Conservation (phyloP, 2,329 filamentous ascomycete genomes). For the Curvularia lunata region DNA sequence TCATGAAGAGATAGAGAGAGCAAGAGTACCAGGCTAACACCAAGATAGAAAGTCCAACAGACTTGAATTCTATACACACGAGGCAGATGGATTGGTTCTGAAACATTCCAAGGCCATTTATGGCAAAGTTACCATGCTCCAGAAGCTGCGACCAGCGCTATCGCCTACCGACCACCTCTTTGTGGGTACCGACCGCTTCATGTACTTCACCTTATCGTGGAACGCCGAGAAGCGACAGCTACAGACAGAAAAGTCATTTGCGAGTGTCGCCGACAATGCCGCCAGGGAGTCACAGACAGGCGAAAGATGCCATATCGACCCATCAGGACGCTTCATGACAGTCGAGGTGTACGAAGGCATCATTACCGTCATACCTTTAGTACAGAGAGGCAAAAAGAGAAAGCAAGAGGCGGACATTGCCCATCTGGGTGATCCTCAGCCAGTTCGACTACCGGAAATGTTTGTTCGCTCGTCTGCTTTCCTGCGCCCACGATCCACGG, state of each 20-base stretch:
- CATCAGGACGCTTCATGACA: constrained; percentile 71
- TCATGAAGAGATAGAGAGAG: not conserved
- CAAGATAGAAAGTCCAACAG: constrained; percentile 74
- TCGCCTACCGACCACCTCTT: constrained; percentile 84
- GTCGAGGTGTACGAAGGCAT: constrained; percentile 73
- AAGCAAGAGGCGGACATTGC: constrained; percentile 58
- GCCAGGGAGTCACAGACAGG: constrained; percentile 79
- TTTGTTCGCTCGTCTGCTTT: constrained; percentile 71
- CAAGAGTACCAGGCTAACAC: constrained; percentile 16
- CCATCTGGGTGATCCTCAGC: constrained; percentile 66
- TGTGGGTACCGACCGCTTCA: constrained; percentile 85
- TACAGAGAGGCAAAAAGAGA: constrained; percentile 60
- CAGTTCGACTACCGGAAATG: constrained; percentile 69
- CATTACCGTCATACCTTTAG: constrained; percentile 67
- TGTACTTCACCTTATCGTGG: constrained; percentile 92
- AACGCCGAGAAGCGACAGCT: constrained; percentile 63
- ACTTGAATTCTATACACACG: constrained; percentile 79
- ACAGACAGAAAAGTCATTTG: constrained; percentile 63
- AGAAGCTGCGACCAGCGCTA: constrained; percentile 77
- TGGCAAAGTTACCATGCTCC: constrained; percentile 84
- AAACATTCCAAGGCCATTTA: constrained; percentile 76
- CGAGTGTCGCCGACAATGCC: constrained; percentile 66
- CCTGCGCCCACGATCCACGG: constrained; percentile 60
- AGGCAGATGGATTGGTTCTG: constrained; percentile 65
- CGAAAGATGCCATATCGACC: constrained; percentile 84